phyloP scores from a whole-genome alignment of 768 basidiomycete species.

The Russula sp. region DNA sequence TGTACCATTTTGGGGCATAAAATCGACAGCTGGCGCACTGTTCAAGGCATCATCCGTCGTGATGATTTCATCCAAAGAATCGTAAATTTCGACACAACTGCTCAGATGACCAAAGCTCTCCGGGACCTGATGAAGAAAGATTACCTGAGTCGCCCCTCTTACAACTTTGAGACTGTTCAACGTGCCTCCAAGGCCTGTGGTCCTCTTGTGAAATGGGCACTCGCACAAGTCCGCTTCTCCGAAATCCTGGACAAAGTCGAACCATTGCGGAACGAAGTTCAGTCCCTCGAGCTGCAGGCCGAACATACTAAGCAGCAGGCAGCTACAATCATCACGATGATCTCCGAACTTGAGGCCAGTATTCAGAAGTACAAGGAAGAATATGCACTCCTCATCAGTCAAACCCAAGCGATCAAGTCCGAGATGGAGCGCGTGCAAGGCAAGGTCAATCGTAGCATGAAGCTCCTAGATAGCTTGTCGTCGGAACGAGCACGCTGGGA shows the following conservation, averaged over 20 bases:
- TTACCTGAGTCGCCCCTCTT: slow-evolving; percentile 84
- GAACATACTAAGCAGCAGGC: slow-evolving; percentile 96
- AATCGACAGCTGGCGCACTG: slow-evolving; percentile 94
- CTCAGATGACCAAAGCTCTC: slow-evolving; percentile 82
- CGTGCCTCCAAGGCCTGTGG: slow-evolving; percentile 96
- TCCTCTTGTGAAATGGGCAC: slow-evolving; percentile 95
- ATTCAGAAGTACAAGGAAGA: slow-evolving; percentile 95
- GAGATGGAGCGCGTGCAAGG: slow-evolving; percentile 98
- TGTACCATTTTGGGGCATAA: slow-evolving; percentile 95
- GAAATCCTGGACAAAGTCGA: slow-evolving; percentile 97
- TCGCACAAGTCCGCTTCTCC: slow-evolving; percentile 95
- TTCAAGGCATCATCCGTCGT: slow-evolving; percentile 91
- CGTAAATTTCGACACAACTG: slow-evolving; percentile 89
- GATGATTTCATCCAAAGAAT: slow-evolving; percentile 97
- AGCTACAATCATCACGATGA: slow-evolving; percentile 81
- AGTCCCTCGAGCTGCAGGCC: slow-evolving; percentile 86
- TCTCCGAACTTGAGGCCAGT: slow-evolving; percentile 86
- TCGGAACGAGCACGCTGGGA: slow-evolving; percentile 96
- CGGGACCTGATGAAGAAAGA: slow-evolving; percentile 91
- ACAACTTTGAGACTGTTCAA: slow-evolving; percentile 93
- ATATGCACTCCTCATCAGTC: slow-evolving; percentile 93
- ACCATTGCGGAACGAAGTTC: slow-evolving; percentile 92
- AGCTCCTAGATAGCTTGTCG: slow-evolving; percentile 85
- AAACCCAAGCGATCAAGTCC: slow-evolving; percentile 92
- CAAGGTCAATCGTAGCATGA: slow-evolving; percentile 97